phyloP scores from a whole-genome alignment of 2,329 filamentous ascomycete genomes.

The Nannizzia gypsea region DNA sequence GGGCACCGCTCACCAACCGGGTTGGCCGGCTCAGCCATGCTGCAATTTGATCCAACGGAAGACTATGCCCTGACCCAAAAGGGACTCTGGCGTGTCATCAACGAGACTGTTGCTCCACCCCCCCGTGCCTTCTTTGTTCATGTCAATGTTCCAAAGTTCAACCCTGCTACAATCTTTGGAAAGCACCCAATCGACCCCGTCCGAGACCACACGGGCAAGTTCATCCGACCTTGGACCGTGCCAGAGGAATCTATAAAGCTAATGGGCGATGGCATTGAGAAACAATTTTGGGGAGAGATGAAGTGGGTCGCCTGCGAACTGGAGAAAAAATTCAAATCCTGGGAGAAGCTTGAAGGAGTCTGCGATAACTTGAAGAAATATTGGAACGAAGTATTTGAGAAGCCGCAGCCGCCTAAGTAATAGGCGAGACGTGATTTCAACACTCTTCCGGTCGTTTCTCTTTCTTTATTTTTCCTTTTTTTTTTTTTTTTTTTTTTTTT shows the following conservation, averaged over 20 bases:
- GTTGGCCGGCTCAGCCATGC: slow-evolving; percentile 29
- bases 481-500: too few species aligned
- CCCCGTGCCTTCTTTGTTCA: slow-evolving; percentile 31
- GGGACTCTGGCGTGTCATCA: slow-evolving; percentile 20
- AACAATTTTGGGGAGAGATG: slow-evolving; percentile 30
- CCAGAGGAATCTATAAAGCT: slow-evolving; percentile 21
- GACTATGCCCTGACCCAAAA: slow-evolving; percentile 20
- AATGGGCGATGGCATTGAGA: slow-evolving; percentile 28
- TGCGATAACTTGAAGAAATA: slow-evolving; percentile 26
- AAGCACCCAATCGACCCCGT: slow-evolving; percentile 21
- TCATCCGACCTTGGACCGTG: slow-evolving; percentile 24
- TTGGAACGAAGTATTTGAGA: slow-evolving; percentile 26
- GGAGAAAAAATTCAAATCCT: slow-evolving; percentile 23
- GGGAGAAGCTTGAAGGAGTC: slow-evolving; percentile 23
- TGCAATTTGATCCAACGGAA: slow-evolving; percentile 27
- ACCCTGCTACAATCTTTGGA: slow-evolving; percentile 28
- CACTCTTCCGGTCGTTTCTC: neutral
- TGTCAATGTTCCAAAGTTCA: slow-evolving; percentile 31
- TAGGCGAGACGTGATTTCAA: neutral
- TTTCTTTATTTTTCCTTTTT: too few species aligned
- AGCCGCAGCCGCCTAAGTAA: slow-evolving; percentile 4
- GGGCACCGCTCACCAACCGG: slow-evolving; percentile 22
- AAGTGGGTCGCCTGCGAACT: slow-evolving; percentile 29
- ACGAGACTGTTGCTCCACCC: slow-evolving; percentile 20
- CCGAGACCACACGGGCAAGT: slow-evolving; percentile 23